phyloP scores from a whole-genome alignment of 352 stramenopile genomes.

The Phytophthora sp. region DNA sequence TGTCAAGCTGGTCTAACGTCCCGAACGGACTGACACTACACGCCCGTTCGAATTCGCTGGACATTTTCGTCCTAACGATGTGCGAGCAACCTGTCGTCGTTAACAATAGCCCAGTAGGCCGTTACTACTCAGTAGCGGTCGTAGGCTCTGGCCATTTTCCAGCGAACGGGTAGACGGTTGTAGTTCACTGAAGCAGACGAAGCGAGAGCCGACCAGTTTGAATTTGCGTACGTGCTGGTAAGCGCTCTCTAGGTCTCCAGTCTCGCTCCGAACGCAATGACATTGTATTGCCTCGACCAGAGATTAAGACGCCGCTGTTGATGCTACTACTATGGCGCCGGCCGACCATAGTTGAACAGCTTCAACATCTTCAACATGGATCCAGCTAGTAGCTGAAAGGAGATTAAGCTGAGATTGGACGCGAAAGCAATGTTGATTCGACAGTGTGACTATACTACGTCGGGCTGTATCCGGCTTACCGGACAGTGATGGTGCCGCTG shows the following conservation, averaged over 20 bases:
- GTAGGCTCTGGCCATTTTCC: too few species aligned
- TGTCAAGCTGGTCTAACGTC: conserved; percentile 7
- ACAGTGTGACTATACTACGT: neutral
- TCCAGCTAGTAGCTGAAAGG: too few species aligned
- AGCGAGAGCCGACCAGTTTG: conserved; percentile 10
- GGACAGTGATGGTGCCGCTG: conserved; percentile 36
- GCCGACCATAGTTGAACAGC: too few species aligned
- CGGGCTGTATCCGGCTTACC: neutral
- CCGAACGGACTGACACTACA: too few species aligned
- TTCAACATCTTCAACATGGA: too few species aligned
- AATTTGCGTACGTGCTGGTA: conserved; percentile 17
- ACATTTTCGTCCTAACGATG: conserved; percentile 10
- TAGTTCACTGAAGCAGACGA: conserved; percentile 4
- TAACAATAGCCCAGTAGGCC: neutral
- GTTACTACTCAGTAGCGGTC: conserved; percentile 4
- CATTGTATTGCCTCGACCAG: neutral
- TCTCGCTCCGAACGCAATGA: neutral
- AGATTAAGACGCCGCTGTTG: neutral
- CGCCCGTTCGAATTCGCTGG: conserved; percentile 8
- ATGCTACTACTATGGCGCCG: too few species aligned
- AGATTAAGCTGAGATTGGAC: too few species aligned
- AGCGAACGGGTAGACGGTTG: neutral
- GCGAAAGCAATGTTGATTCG: neutral
- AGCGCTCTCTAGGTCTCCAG: neutral
- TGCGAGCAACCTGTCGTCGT: neutral